Percentiles rank a stretch among this genome's conserved stretches.
Conservation (phyloP, 768 basidiomycete genomes). For the Nidularia pulvinata region DNA sequence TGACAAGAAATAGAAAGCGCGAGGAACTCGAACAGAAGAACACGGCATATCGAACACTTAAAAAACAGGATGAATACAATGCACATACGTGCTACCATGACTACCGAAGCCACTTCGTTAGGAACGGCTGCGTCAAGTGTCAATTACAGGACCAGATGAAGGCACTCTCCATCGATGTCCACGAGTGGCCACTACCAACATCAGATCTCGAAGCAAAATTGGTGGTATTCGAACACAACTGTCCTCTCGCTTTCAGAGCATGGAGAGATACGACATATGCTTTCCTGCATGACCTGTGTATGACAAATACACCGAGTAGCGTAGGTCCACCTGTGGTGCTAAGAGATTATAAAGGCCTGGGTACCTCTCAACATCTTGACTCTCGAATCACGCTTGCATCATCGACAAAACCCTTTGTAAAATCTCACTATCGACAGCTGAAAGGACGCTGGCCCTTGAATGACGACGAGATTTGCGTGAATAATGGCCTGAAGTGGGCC, state of each 20-base stretch:
- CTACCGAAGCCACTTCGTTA: not conserved
- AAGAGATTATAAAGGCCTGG: conserved; percentile 5
- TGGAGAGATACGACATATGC: conserved; percentile 42
- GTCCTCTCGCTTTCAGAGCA: conserved; percentile 33
- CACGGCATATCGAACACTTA: conserved; percentile 11
- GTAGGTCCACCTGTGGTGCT: conserved; percentile 2
- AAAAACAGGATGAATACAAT: conserved; percentile 1
- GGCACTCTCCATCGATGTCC: conserved; percentile 22
- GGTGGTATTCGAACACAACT: conserved; percentile 39
- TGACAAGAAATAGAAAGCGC: conserved; percentile 11
- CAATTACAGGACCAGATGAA: conserved; percentile 6
- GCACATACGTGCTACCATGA: conserved; percentile 6
- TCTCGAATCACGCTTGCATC: conserved; percentile 34
- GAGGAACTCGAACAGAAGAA: conserved; percentile 21
- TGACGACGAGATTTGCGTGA: conserved; percentile 13
- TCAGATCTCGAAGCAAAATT: conserved; percentile 13
- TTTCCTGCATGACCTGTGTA: conserved; percentile 33
- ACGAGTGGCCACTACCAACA: conserved; percentile 48
- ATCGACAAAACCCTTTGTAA: conserved; percentile 21
- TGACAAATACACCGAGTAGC: not conserved
- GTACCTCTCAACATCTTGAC: not conserved
- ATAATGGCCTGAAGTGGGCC: conserved; percentile 23
- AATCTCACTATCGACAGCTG: conserved; percentile 24
- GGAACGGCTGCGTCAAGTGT: conserved; percentile 23
- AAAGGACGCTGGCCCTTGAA: conserved; percentile 8